Evolutionary conservation across 345 rosid species (phyloP).

Genomic region (Excoecaria cochinchinensis): DNA sequence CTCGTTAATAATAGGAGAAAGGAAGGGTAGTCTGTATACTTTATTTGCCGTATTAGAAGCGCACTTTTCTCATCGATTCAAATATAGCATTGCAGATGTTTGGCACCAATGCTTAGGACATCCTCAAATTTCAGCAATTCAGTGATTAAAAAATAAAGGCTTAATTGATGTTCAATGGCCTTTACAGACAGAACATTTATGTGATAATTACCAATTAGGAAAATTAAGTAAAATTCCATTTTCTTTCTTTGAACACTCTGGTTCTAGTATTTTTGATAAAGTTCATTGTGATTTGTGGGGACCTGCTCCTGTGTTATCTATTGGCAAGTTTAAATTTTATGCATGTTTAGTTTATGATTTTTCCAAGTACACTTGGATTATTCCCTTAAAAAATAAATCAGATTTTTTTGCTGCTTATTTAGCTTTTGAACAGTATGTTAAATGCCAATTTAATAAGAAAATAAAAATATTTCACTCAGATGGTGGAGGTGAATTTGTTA

Average conservation of each 20-base stretch:
- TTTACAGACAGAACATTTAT: too few species aligned
- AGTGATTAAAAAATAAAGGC: too few species aligned
- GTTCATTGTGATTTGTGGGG: neutral
- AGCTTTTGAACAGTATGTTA: neutral
- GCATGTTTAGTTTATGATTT: neutral
- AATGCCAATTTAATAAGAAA: neutral
- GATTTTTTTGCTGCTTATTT: constrained; percentile 1
- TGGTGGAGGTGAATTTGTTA: neutral
- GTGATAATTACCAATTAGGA: neutral
- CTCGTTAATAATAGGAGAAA: too few species aligned
- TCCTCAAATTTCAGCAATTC: too few species aligned
- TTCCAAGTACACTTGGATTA: neutral
- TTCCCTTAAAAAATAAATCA: neutral
- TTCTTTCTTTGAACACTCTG: neutral
- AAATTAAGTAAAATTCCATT: neutral
- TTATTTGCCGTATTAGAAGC: too few species aligned
- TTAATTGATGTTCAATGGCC: too few species aligned
- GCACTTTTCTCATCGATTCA: too few species aligned
- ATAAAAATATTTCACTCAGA: neutral
- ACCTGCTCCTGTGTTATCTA: neutral
- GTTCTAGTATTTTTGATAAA: neutral
- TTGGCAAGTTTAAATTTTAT: neutral
- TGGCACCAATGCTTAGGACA: too few species aligned
- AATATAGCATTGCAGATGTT: too few species aligned
- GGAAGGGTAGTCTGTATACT: too few species aligned